Base-by-base conservation (phyloP, 352 stramenopile genomes). In the Pythium sp. region DNA sequence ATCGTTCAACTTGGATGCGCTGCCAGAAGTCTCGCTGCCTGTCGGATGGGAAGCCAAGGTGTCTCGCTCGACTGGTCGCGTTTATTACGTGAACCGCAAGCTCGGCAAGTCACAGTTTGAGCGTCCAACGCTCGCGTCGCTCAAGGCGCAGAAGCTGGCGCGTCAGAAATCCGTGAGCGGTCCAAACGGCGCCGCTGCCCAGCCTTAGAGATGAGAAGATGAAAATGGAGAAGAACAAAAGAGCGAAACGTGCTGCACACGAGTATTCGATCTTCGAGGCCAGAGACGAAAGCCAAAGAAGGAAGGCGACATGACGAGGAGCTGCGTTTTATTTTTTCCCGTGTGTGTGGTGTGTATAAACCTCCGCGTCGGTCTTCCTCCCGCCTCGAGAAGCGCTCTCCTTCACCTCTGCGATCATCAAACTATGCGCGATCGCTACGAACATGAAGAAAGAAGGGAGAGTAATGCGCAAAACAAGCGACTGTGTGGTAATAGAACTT, bases 81-180 rank as follows among this genome's bases (percentile, higher is more conserved):
- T 95, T 64, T 95, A 95, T 78, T 95, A 95, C 72, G 86, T 94
- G 58, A 95, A 95, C 76, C 86, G 86, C 65, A 92, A 92, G 81
- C 79, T 93, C 7, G 84, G 86, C 69, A 91, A 94, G 70, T 94
- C 87, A 12, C 87, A 95, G 78, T 95, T 93, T 54, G 86, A 94
- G 62, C 84, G 84, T 36, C 87, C 87, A 49, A 94, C 87, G 68
- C 81, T 95, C 58, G 87, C 87, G 62, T 94, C 86, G 47, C 75
- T 95, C 59, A 95, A 94, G 82, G 85, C 85, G 51, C 81, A 90
- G 78, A 93, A 91, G 72, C 62, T 92, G 65, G 85, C 85, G 62
- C 83, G 86, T 51, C 83, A 92, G 65, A 91, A 91, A 72, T 77
- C 80, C 20, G 49, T 41, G 11, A 58, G 53, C 38, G 32, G 53